Base-by-base conservation (phyloP, 306 rosid genomes). In the Glycine tomentella region DNA sequence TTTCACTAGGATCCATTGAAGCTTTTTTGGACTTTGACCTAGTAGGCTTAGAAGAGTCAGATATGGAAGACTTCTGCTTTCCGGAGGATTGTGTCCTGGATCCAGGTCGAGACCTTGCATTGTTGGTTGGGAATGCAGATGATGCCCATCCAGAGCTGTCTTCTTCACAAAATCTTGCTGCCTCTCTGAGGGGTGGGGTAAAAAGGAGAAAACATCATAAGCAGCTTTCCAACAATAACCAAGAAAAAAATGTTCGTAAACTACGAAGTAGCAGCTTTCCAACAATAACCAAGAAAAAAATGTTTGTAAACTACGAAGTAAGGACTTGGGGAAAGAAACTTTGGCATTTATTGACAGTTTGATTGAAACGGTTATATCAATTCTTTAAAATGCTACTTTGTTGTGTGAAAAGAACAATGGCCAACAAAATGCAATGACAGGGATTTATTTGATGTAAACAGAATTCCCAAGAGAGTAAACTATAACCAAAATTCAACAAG, bases 71-170 rank as follows among this genome's bases (percentile, higher is more conserved):
- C 84, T 90, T 95, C 74, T 90, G 97, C 88, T 92, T 95, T 80
- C 96, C 98, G n/a, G 82, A 77, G n/a, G 92, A 85, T 53, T 90
- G 94, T 68, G 80, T 49, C 88, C 86, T 92, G 17, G 88, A 79
- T 61, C 89, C 86, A 57, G 92, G 80, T 84, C 93, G 90, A 78
- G 91, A 76, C 84, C 80, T 81, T 68, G 87, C 49, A 68, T 95
- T 98, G 10, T 89, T 89, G 46, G 87, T 84, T 0, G 90, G 93
- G 85, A 95, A 93, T 20, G 87, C 92, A 16, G 97, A 91, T 8
- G 91, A 89, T 38, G 98, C 99, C 99, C 99, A 95, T 74, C 89
- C 94, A 62, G 78, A 77, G 69, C 75, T 73, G 84, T 85, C 94
- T 53, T 95, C 96, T 68, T 56, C 84, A 46, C 99, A 93, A 82